phyloP scores from a whole-genome alignment of 73 alveolate genomes.

The Effrenium voratum region DNA sequence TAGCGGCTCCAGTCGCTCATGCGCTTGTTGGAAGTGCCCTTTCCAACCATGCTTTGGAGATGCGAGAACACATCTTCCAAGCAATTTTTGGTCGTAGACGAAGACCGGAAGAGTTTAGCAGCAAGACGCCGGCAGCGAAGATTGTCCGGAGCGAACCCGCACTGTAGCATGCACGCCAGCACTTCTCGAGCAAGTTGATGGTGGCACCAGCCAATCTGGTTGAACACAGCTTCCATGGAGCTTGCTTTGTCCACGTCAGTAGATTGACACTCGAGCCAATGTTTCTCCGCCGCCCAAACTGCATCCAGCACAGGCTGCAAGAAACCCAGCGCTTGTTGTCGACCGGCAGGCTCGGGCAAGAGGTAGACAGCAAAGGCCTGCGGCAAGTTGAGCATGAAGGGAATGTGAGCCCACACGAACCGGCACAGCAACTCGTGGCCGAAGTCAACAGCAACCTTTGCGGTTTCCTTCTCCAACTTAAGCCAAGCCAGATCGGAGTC shows the following conservation, averaged over 20 bases:
- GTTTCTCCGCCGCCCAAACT: background rate
- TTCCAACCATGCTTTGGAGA: background rate
- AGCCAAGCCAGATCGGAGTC: background rate
- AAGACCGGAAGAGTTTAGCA: background rate
- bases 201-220: background rate
- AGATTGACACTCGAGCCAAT: background rate
- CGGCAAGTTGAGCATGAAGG: background rate
- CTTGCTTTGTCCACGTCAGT: background rate
- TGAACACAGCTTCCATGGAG: background rate
- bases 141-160: background rate
- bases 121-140: background rate
- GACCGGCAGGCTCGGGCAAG: background rate
- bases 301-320: background rate
- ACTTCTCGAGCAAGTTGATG: background rate
- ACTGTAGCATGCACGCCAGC: background rate
- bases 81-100: background rate
- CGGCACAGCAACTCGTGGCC: background rate
- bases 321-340: background rate
- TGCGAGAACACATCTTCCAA: background rate
- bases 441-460: background rate
- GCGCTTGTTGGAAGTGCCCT: background rate
- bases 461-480: background rate
- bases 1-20: background rate
- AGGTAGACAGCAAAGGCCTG: background rate
- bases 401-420: background rate